Conservation (phyloP, 352 stramenopile genomes). For the Globisporangium paroecandrum region DNA sequence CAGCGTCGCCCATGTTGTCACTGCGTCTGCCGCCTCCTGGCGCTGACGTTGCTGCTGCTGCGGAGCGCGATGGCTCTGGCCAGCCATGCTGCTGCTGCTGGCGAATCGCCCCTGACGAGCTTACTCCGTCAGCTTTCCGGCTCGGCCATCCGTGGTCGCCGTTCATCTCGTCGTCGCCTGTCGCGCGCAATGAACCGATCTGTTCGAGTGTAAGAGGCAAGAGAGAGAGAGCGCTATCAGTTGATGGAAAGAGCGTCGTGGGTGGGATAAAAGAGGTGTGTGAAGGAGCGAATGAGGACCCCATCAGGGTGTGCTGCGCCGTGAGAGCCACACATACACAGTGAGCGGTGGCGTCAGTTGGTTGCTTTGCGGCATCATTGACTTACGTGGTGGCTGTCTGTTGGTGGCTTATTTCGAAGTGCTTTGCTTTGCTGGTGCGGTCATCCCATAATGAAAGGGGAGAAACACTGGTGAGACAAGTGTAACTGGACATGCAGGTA, state of each 20-base stretch:
- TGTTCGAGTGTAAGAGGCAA: not conserved
- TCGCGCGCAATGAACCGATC: not conserved
- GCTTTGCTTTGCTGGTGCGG: not conserved
- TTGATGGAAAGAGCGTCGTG: not conserved
- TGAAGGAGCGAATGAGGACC: not conserved
- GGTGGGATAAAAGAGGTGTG: not conserved
- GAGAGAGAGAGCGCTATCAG: not conserved
- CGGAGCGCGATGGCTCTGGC: not conserved
- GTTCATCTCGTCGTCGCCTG: not conserved
- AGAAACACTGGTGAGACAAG: not conserved
- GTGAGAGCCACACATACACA: not conserved
- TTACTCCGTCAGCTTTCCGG: not conserved
- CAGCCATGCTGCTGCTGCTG: conserved; percentile 1
- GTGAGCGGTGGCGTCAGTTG: not conserved
- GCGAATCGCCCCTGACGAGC: not conserved
- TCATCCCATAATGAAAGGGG: not conserved
- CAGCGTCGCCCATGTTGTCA: not conserved
- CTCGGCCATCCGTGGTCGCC: not conserved
- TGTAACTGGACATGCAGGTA: not conserved
- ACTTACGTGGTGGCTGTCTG: not conserved
- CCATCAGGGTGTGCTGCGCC: not conserved
- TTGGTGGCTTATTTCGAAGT: conserved; percentile 2
- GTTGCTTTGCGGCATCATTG: not conserved
- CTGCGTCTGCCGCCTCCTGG: not conserved
- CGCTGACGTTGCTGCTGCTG: not conserved